Base-by-base conservation (phyloP, 805 yeast species). In the Isabelozyma pseudorhagii region DNA sequence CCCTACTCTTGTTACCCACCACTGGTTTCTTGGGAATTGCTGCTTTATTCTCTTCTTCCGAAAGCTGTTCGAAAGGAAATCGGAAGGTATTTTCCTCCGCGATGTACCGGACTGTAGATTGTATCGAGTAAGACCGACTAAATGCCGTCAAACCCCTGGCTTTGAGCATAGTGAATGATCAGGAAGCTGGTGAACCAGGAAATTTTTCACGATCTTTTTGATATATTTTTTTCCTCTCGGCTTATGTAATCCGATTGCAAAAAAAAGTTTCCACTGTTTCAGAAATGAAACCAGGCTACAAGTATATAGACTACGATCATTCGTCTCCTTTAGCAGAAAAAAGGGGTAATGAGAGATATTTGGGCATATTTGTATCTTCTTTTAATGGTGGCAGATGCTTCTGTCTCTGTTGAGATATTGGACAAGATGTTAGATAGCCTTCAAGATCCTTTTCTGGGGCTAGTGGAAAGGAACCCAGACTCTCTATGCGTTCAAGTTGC, bases 401-500 rank as follows among this genome's bases (percentile, higher is more conserved):
- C 36, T 8, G 7, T 8, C 10, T 31, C 36, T 10, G 36, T 31
- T 9, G 36, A 31, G 8, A 4, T 31, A 6, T 31, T 31, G 36
- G 36, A 31, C n/a, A 9, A 31, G 8, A 31, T 31, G 36, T 31
- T 31, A 4, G n/a, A 31, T 8, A 31, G n/a, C n/a, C 36, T 31
- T 31, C 36, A 31, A 13, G 36, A 9, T 31, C 5, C 36, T 4
- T 39, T 39, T 39, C 25, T 18, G 25, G 41, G 25, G 14, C 14
- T 39, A 17, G 13, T 41, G 8, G 27, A 17, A n/a, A 41, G 42
- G 17, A 52, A 36, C 38, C 36, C 27, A 10, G 45, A 47, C 15
- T 54, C 58, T 3, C 42, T 42, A 34, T 79, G 83, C 61, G 66
- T 71, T 0, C 69, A 68, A 40, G 54, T 64, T 11, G 79, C 84